phyloP scores from a whole-genome alignment of 441 rosid species.

The Syzygium malaccense region DNA sequence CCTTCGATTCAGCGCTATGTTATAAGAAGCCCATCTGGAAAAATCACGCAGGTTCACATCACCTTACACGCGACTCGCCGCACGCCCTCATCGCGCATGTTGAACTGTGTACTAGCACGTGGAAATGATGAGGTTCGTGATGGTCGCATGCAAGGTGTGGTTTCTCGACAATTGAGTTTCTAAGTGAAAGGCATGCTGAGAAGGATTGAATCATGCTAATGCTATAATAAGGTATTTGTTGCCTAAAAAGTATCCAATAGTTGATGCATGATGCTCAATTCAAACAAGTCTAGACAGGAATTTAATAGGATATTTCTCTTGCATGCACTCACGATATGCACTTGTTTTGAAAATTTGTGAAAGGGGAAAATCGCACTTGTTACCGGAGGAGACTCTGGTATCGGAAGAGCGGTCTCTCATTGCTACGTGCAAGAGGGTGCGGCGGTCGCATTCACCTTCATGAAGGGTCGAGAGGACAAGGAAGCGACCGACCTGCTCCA shows the following conservation, averaged over 20 bases:
- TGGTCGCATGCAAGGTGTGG: not conserved
- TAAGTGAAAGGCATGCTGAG: not conserved
- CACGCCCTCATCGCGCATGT: not conserved
- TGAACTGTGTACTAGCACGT: not conserved
- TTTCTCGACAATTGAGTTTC: not conserved
- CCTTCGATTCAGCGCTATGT: not conserved
- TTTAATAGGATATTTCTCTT: not conserved
- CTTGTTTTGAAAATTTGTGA: not conserved
- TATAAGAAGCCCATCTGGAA: not conserved
- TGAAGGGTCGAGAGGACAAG: constrained; percentile 51
- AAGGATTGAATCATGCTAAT: not conserved
- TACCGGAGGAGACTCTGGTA: constrained; percentile 1
- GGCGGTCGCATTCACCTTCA: constrained; percentile 64
- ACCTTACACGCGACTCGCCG: not conserved
- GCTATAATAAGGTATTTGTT: not conserved
- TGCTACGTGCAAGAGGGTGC: constrained; percentile 8
- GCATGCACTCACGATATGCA: not conserved
- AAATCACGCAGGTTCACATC: not conserved
- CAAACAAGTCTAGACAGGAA: not conserved
- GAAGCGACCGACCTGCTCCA: constrained; percentile 36
- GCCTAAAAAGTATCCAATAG: not conserved
- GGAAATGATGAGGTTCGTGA: not conserved
- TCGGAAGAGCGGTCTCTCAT: not conserved
- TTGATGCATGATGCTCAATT: not conserved
- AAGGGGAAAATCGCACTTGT: not conserved